Evolutionary conservation across 345 rosid species (phyloP), one percentile per base, ranked within the genome.

Genomic region (Melaleuca quinquenervia): DNA sequence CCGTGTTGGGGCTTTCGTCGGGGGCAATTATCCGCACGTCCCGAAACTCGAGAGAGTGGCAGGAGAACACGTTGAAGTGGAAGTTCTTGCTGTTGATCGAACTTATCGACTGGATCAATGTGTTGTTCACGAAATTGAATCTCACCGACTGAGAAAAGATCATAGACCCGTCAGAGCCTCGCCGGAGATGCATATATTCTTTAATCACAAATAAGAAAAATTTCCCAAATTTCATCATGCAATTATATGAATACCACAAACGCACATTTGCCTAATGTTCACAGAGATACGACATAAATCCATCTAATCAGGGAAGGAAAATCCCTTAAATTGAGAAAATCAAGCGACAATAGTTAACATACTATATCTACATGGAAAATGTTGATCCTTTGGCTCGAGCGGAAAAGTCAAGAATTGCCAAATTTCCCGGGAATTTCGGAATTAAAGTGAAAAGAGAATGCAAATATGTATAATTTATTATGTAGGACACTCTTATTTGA

Each of bases 1-100:
- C 90, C 6, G 91, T 90, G 90, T 92, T 90, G 75, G 92, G 91
- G 56, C 92, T 90, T 1, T 90, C 90, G 52, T 48, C 90, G 9
- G 94, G 93, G 22, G 92, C 93, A 6, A 6, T 82, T 76, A 92
- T 87, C 74, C 22, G 84, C 60, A 88, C 9, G 41, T 44, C 20
- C 48, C n/a, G 27, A 32, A 83, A 51, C 54, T 74, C 85, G 82
- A 87, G 1, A n/a, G 83, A 18, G 22, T 51, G n/a, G 86, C 90
- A 85, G 26, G 48, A 49, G 3, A 75, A 50, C 32, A 88, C 20
- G 52, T 74, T 56, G 16, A 85, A 44, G 55, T 75, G 89, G 78
- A 89, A 89, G 75, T 55, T 55, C 84, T 85, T 85, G 87, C 86
- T 89, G 52, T 89, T 82, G 62, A 84, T 13, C 16, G 86, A 87